phyloP scores from a whole-genome alignment of 2,329 filamentous ascomycete genomes.

The Trichoderma koningiopsis region DNA sequence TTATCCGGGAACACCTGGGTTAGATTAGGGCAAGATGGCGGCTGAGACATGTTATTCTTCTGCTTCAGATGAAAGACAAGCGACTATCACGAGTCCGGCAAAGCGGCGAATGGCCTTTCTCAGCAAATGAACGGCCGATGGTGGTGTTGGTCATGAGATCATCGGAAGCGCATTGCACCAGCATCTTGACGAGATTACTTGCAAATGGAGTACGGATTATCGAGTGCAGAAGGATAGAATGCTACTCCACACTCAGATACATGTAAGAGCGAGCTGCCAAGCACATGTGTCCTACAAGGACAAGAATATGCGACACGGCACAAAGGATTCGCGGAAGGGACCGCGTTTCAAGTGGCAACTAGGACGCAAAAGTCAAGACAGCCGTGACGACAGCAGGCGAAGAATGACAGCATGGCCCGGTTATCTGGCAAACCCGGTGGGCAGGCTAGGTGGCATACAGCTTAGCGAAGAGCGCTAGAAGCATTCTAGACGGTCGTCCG shows the following conservation, averaged over 20 bases:
- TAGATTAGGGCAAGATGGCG: background rate
- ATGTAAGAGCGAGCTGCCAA: background rate
- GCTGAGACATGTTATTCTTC: background rate
- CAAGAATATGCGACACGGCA: background rate
- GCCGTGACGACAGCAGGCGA: background rate
- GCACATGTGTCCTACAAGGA: background rate
- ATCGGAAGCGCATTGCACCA: background rate
- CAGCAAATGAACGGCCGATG: background rate
- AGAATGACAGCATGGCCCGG: constrained; percentile 21
- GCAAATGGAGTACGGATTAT: background rate
- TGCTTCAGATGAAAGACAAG: background rate
- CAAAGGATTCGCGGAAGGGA: background rate
- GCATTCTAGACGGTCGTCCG: constrained; percentile 22
- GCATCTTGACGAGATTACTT: background rate
- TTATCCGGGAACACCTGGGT: constrained; percentile 11
- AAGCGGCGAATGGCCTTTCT: background rate
- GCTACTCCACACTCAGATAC: background rate
- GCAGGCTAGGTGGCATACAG: background rate
- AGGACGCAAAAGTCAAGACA: background rate
- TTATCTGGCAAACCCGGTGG: constrained; percentile 13
- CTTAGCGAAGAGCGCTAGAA: constrained; percentile 13
- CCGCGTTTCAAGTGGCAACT: constrained; percentile 9
- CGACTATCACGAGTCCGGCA: background rate
- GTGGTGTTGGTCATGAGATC: constrained; percentile 12
- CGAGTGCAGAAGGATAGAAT: background rate